Base-by-base conservation (phyloP, 768 basidiomycete genomes). In the Hericium coralloides region DNA sequence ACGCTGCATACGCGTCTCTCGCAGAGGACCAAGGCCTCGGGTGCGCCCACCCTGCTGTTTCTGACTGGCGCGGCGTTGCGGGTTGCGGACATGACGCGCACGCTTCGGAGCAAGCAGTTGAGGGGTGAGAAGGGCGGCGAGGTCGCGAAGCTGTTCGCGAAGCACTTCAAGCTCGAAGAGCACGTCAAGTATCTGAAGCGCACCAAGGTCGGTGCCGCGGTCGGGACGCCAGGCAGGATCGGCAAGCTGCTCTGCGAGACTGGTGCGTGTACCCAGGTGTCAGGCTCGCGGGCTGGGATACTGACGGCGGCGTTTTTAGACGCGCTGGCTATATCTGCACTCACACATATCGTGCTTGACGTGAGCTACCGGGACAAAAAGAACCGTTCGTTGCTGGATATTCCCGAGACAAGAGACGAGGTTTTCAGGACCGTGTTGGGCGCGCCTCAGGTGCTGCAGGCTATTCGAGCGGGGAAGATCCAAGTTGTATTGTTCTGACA, bases 61-160 rank as follows among this genome's bases (percentile, higher is more conserved):
- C 69, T 98, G 48, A 80, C 92, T 15, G 83, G 85, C 25, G 91
- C 94, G n/a, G 95, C 95, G 4, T 76, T 98, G 38, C 81, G 95
- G 52, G 94, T 93, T n/a, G 86, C 84, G 52, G 92, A 98, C 69
- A 81, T 93, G 18, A 87, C 89, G 38, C 76, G 92, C 58, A 74
- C 82, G 53, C 75, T 93, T 55, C 85, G 80, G 68, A 79, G 84
- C 70, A 83, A 79, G 70, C 80, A 72, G 60, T 75, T 91, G 53
- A 75, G 83, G 55, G 87, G 88, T 38, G 85, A 89, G 22, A 94
- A 92, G 67, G 85, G 90, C 55, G 92, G 90, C 12, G 92, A 95
- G 61, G 86, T 97, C 36, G 94, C 89, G 20, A 98, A 98, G 70
- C 80, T 99, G 25, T 98, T 98, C 65, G 92, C 95, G 31, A 94